Conservation (phyloP, 352 stramenopile species). For the Halophytophthora batemanensis region DNA sequence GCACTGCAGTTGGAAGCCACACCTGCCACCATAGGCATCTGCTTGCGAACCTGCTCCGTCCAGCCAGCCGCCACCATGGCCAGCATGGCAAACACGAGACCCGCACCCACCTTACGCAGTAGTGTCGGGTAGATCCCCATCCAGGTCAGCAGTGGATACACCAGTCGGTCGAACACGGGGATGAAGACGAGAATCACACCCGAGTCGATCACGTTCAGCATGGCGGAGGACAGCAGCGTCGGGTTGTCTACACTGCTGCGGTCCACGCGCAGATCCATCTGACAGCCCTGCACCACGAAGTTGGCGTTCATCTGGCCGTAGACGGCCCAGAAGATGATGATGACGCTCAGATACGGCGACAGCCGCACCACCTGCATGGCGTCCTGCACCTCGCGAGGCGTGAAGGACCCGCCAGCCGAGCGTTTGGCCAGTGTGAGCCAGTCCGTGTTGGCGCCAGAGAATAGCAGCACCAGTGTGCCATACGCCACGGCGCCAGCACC, state of each 20-base stretch:
- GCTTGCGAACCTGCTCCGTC: constrained; percentile 77
- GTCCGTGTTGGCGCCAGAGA: constrained; percentile 50
- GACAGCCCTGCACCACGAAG: constrained; percentile 85
- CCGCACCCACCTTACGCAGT: constrained; percentile 86
- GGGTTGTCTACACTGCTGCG: constrained; percentile 20
- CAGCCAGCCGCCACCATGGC: constrained; percentile 68
- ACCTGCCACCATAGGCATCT: constrained; percentile 36
- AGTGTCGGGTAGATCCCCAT: constrained; percentile 74
- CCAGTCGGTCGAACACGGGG: constrained; percentile 78
- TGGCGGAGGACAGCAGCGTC: constrained; percentile 79
- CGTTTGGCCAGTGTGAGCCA: constrained; percentile 54
- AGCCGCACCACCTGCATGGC: constrained; percentile 75
- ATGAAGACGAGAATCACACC: constrained; percentile 90
- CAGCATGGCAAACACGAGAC: constrained; percentile 76
- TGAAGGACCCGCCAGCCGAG: constrained; percentile 56
- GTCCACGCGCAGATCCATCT: constrained; percentile 86
- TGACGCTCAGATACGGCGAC: constrained; percentile 76
- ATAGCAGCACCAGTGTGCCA: constrained; percentile 66
- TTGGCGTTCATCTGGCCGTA: constrained; percentile 85
- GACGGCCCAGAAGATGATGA: constrained; percentile 86
- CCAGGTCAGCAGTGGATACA: constrained; percentile 74
- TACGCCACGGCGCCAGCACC: constrained; percentile 59
- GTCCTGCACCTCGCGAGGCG: constrained; percentile 58
- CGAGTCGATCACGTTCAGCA: constrained; percentile 86
- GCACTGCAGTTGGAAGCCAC: constrained; percentile 77